Percentiles rank a stretch among this genome's conserved stretches.
These are phyloP conservation scores for Daldinia eschscholtzii DNA, from an alignment of 2,329 filamentous ascomycete species.

Conservation along the genomic window DNA sequence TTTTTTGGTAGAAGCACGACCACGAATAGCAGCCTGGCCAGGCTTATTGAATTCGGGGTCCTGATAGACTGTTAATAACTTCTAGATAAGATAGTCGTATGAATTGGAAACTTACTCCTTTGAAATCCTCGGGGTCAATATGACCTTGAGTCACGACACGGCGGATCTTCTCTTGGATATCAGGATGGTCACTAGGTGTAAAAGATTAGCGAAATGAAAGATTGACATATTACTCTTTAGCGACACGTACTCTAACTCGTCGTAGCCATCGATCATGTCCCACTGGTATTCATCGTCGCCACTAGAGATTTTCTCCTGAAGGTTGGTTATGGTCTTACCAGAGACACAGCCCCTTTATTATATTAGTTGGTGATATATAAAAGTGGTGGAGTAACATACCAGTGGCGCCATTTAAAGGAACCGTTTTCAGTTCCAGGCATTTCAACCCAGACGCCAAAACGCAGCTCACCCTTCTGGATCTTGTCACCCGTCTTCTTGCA, in stretches of 20 bases:
- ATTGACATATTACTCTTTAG: background rate
- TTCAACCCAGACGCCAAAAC: slow-evolving; percentile 80
- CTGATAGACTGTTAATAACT: slow-evolving; percentile 58
- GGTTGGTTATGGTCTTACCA: slow-evolving; percentile 75
- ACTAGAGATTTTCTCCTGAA: slow-evolving; percentile 67
- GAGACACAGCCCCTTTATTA: slow-evolving; percentile 85
- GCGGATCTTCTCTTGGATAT: slow-evolving; percentile 79
- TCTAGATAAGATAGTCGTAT: slow-evolving; percentile 16
- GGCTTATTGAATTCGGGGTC: slow-evolving; percentile 80
- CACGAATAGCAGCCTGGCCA: slow-evolving; percentile 74
- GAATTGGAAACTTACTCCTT: slow-evolving; percentile 73
- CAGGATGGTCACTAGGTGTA: slow-evolving; percentile 60
- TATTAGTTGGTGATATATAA: slow-evolving; percentile 11
- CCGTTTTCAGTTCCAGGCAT: slow-evolving; percentile 66
- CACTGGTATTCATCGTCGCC: slow-evolving; percentile 67
- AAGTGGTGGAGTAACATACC: slow-evolving; percentile 66
- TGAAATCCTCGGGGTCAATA: slow-evolving; percentile 88
- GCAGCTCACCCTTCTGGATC: slow-evolving; percentile 82
- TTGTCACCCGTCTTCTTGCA: slow-evolving; percentile 80
- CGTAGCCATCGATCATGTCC: slow-evolving; percentile 82
- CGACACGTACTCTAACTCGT: slow-evolving; percentile 71
- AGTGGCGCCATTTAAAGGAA: slow-evolving; percentile 85
- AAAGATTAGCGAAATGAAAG: slow-evolving; percentile 34
- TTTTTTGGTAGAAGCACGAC: slow-evolving; percentile 54
- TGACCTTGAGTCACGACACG: slow-evolving; percentile 81